A percentile compares a stretch with the other conserved stretches of the same genome.
Evolutionary conservation across 2,329 filamentous ascomycete species (phyloP).

Genomic region (Raffaelea albimanens): DNA sequence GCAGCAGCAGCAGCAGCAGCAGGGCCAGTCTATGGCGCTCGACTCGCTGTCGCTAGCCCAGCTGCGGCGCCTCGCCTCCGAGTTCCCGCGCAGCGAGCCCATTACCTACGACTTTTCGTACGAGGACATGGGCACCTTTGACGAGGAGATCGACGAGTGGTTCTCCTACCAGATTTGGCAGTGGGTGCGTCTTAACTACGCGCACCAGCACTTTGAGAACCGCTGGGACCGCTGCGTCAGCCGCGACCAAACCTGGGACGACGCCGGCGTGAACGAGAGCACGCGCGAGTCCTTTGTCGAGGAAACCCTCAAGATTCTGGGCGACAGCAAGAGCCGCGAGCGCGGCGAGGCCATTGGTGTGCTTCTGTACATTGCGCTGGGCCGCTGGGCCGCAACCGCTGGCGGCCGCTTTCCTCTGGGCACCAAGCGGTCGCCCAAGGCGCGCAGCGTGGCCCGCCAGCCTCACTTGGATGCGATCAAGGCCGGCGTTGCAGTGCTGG

Average conservation of each 20-base stretch:
- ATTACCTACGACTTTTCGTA: conserved; percentile 81
- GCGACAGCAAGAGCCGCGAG: conserved; percentile 7
- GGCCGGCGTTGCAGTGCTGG: conserved; percentile 40
- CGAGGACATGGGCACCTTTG: conserved; percentile 60
- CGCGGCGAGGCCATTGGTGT: conserved; percentile 46
- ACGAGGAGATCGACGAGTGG: conserved; percentile 94
- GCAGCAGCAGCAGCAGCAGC: neutral
- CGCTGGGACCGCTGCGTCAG: conserved; percentile 54
- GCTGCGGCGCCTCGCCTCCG: conserved; percentile 61
- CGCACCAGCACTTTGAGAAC: conserved; percentile 67
- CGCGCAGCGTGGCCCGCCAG: conserved; percentile 42
- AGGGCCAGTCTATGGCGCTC: conserved; percentile 26
- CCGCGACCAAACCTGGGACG: conserved; percentile 9
- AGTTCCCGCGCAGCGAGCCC: conserved; percentile 61
- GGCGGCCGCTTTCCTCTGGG: conserved; percentile 27
- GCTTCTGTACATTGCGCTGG: conserved; percentile 54
- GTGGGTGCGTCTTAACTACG: conserved; percentile 65
- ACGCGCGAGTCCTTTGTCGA: conserved; percentile 54
- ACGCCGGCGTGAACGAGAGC: conserved; percentile 46
- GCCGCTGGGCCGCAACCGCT: conserved; percentile 61
- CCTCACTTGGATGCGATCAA: conserved; percentile 51
- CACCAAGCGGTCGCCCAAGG: conserved; percentile 27
- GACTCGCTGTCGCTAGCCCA: conserved; percentile 71
- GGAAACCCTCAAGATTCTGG: conserved; percentile 36
- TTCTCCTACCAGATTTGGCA: conserved; percentile 88